Percentiles rank a stretch among this genome's conserved stretches.
These are phyloP conservation scores for Mediolabrus comicus DNA, from an alignment of 108 stramenopile species.

Conservation along the genomic window DNA sequence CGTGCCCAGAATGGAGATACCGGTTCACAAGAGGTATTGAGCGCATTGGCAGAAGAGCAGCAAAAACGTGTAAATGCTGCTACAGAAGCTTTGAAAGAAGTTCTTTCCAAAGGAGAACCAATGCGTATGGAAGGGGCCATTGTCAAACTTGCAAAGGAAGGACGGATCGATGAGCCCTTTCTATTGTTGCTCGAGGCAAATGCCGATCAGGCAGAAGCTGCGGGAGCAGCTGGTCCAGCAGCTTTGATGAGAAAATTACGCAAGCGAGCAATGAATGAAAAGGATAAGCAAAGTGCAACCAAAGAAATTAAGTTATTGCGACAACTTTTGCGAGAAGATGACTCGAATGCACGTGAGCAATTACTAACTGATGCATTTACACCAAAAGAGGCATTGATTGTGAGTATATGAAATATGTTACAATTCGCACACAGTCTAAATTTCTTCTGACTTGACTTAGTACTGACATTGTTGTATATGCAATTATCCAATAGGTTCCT, in stretches of 20 bases:
- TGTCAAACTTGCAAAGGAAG: slow-evolving; percentile 72
- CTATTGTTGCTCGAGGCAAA: slow-evolving; percentile 85
- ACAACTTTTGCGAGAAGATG: slow-evolving; percentile 70
- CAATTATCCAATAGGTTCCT: slow-evolving; percentile 43
- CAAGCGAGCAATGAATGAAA: slow-evolving; percentile 70
- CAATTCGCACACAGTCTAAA: no score
- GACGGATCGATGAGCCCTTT: slow-evolving; percentile 80
- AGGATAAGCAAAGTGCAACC: slow-evolving; percentile 74
- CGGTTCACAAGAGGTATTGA: slow-evolving; percentile 59
- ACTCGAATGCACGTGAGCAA: slow-evolving; percentile 58
- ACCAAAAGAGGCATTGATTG: slow-evolving; percentile 73
- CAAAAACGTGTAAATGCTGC: slow-evolving; percentile 65
- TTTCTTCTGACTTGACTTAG: no score
- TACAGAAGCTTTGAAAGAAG: slow-evolving; percentile 61
- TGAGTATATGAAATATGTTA: slow-evolving; percentile 30
- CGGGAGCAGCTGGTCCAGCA: slow-evolving; percentile 76
- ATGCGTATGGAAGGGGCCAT: slow-evolving; percentile 88
- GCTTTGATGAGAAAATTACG: slow-evolving; percentile 73
- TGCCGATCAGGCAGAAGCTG: slow-evolving; percentile 74
- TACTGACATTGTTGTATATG: no score
- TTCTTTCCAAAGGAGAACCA: slow-evolving; percentile 78
- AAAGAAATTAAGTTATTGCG: slow-evolving; percentile 83
- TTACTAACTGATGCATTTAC: slow-evolving; percentile 85
- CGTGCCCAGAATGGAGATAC: slow-evolving; percentile 61
- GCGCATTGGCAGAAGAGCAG: slow-evolving; percentile 73